phyloP scores from a whole-genome alignment of 208 protist species.

The Leishmania major region DNA sequence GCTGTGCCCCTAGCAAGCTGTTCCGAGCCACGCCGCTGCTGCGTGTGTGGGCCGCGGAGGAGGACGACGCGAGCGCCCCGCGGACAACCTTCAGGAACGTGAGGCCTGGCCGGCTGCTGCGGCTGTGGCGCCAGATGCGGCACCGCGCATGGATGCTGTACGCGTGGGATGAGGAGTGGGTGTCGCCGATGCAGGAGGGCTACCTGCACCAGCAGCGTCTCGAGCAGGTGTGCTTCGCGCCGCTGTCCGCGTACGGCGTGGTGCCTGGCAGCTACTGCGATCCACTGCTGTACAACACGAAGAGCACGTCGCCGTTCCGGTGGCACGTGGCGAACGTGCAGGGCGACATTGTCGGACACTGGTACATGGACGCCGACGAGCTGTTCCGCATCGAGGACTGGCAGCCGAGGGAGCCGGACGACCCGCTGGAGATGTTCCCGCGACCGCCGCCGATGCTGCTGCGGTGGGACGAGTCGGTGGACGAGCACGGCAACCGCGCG shows the following conservation, averaged over 20 bases:
- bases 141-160: conserved; percentile 84
- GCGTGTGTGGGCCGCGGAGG: conserved; percentile 88
- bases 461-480: conserved; percentile 87
- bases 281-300: conserved; percentile 91
- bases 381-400: conserved; percentile 90
- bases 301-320: conserved; percentile 89
- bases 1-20: conserved; percentile 26
- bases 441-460: conserved; percentile 83
- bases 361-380: conserved; percentile 92
- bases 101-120: conserved; percentile 77
- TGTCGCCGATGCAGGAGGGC: conserved; percentile 69
- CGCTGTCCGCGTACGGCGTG: conserved; percentile 88
- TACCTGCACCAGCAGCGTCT: conserved; percentile 89
- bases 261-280: conserved; percentile 91
- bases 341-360: conserved; percentile 89
- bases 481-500: conserved; percentile 91
- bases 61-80: conserved; percentile 78
- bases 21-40: conserved; percentile 63
- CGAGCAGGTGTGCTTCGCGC: conserved; percentile 90
- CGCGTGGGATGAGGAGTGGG: conserved; percentile 91
- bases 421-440: conserved; percentile 91
- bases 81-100: conserved; percentile 92
- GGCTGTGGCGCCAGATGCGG: conserved; percentile 86
- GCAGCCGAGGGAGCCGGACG: conserved; percentile 88
- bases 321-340: conserved; percentile 85